Conservation (phyloP, 2,329 filamentous ascomycete genomes). For the Monilinia polystroma region DNA sequence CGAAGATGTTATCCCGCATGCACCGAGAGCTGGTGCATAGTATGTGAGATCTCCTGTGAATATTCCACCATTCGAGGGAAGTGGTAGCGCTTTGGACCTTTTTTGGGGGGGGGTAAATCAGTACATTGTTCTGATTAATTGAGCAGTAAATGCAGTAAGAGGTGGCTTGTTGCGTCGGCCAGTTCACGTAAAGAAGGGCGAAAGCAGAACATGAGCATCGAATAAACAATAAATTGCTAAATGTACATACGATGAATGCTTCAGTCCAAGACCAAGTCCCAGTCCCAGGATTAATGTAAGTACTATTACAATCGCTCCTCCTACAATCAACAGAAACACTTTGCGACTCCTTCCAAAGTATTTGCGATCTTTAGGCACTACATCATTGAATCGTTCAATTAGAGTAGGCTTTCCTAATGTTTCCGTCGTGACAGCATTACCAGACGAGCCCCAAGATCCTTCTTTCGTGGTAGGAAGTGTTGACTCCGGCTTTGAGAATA, state of each 20-base stretch:
- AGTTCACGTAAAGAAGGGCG: background rate
- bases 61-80: constrained; percentile 51
- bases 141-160: constrained; percentile 19
- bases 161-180: background rate
- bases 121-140: background rate
- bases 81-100: constrained; percentile 46
- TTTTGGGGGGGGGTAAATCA: background rate
- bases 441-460: constrained; percentile 2
- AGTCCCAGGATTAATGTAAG: constrained; percentile 41
- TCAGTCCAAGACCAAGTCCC: constrained; percentile 39
- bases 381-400: constrained; percentile 6
- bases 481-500: constrained; percentile 18
- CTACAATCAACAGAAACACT: constrained; percentile 23
- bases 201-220: constrained; percentile 18
- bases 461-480: constrained; percentile 21
- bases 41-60: constrained; percentile 68
- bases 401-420: background rate
- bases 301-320: constrained; percentile 27
- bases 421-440: background rate
- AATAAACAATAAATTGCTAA: constrained; percentile 27
- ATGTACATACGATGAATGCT: constrained; percentile 28
- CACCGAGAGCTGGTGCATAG: constrained; percentile 64
- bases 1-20: constrained; percentile 61
- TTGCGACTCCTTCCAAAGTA: constrained; percentile 30
- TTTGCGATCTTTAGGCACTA: constrained; percentile 23